phyloP scores from a whole-genome alignment of 2,329 filamentous ascomycete species.

The Xylariaceae sp. region DNA sequence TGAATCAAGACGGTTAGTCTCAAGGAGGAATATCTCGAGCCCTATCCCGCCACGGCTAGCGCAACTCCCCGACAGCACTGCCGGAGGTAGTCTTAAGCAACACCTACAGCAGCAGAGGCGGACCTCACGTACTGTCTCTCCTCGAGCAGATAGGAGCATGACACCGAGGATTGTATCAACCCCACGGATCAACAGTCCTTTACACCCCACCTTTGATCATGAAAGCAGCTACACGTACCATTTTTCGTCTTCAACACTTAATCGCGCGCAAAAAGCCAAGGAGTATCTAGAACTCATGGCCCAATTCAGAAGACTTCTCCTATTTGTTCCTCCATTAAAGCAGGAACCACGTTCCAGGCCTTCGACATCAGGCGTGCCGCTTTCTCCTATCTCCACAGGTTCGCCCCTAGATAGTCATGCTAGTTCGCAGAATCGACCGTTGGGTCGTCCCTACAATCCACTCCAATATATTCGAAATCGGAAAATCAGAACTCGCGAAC shows the following conservation, averaged over 20 bases:
- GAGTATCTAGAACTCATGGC: conserved; percentile 84
- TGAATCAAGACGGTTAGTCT: conserved; percentile 74
- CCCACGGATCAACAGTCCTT: conserved; percentile 49
- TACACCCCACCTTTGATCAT: conserved; percentile 56
- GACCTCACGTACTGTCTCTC: conserved; percentile 65
- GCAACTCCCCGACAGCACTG: conserved; percentile 58
- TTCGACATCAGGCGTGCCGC: conserved; percentile 49
- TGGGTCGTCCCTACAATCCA: conserved; percentile 84
- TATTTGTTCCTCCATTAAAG: conserved; percentile 76
- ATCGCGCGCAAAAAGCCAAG: conserved; percentile 83
- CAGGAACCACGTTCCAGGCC: conserved; percentile 44
- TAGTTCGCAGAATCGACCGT: conserved; percentile 43
- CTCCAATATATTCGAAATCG: conserved; percentile 92
- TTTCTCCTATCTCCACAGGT: conserved; percentile 44
- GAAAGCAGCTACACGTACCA: conserved; percentile 63
- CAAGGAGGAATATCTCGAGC: conserved; percentile 60
- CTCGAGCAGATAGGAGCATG: conserved; percentile 54
- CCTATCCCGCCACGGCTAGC: conserved; percentile 57
- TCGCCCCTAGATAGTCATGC: conserved; percentile 38
- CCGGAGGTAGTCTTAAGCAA: conserved; percentile 66
- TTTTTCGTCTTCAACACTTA: conserved; percentile 80
- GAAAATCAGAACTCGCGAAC: conserved; percentile 80
- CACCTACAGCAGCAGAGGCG: conserved; percentile 76
- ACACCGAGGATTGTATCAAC: conserved; percentile 50
- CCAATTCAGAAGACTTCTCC: conserved; percentile 82